Conservation (phyloP, 805 yeast species). For the Saturnispora diversa region DNA sequence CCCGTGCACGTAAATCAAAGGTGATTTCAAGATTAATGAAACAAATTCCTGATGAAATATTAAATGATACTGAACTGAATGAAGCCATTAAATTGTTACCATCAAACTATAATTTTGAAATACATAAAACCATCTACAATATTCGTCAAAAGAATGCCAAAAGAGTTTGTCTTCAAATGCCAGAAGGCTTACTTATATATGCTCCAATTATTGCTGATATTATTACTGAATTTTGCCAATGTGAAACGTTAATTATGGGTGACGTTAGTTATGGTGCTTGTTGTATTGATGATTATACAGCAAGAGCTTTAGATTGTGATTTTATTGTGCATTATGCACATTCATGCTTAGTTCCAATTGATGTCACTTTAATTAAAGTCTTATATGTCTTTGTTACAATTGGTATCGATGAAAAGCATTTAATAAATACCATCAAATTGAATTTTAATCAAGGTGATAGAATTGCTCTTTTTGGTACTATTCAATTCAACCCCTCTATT, state of each 20-base stretch:
- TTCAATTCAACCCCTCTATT: slow-evolving; percentile 91
- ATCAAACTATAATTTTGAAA: slow-evolving; percentile 88
- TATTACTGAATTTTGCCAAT: slow-evolving; percentile 79
- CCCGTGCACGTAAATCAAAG: slow-evolving; percentile 23
- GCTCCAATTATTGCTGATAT: slow-evolving; percentile 88
- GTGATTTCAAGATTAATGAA: slow-evolving; percentile 58
- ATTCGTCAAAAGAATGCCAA: slow-evolving; percentile 65
- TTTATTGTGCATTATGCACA: slow-evolving; percentile 95
- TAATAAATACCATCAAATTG: slow-evolving; percentile 63
- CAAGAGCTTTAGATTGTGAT: slow-evolving; percentile 87
- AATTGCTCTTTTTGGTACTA: slow-evolving; percentile 87
- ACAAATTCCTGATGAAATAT: slow-evolving; percentile 82
- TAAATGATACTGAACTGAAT: slow-evolving; percentile 73
- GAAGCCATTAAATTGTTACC: slow-evolving; percentile 79
- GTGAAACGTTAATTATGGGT: slow-evolving; percentile 92
- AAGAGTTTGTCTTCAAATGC: slow-evolving; percentile 93
- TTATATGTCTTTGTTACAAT: slow-evolving; percentile 94
- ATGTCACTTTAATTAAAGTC: slow-evolving; percentile 82
- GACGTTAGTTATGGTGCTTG: slow-evolving; percentile 99
- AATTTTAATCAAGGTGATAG: slow-evolving; percentile 60
- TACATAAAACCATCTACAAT: slow-evolving; percentile 94
- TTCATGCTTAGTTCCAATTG: slow-evolving; percentile 93
- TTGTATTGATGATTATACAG: slow-evolving; percentile 95
- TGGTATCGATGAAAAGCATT: slow-evolving; percentile 73
- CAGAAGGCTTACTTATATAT: slow-evolving; percentile 88